phyloP scores from a whole-genome alignment of 2,329 filamentous ascomycete genomes.

The Colletotrichum tofieldiae region DNA sequence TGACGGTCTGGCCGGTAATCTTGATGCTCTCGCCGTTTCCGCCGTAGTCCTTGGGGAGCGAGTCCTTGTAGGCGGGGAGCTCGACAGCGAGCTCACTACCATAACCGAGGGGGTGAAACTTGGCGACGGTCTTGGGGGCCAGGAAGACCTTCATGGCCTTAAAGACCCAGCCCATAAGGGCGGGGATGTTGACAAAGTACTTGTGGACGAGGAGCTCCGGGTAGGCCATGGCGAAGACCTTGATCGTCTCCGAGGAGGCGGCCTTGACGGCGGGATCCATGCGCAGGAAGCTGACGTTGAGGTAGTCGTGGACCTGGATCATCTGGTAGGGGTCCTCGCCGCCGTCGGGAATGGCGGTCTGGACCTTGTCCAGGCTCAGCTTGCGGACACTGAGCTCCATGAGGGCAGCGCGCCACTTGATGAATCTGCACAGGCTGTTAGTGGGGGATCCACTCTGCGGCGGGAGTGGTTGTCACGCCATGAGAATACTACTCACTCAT shows the following conservation, averaged over 20 bases:
- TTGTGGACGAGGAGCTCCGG: slow-evolving; percentile 89
- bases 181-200: slow-evolving; percentile 95
- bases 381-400: slow-evolving; percentile 90
- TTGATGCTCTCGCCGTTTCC: slow-evolving; percentile 73
- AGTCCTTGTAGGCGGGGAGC: slow-evolving; percentile 71
- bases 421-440: slow-evolving; percentile 72
- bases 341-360: slow-evolving; percentile 79
- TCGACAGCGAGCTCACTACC: slow-evolving; percentile 78
- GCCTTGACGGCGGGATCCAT: slow-evolving; percentile 81
- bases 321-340: slow-evolving; percentile 90
- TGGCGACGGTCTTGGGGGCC: slow-evolving; percentile 80
- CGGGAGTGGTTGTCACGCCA: background rate
- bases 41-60: slow-evolving; percentile 84
- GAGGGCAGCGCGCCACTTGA: slow-evolving; percentile 89
- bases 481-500: slow-evolving; percentile 74
- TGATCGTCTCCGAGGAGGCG: slow-evolving; percentile 79
- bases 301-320: slow-evolving; percentile 94
- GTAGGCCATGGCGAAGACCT: slow-evolving; percentile 85
- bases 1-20: slow-evolving; percentile 52
- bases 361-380: slow-evolving; percentile 79
- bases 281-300: slow-evolving; percentile 87
- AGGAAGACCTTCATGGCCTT: slow-evolving; percentile 82
- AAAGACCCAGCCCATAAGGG: slow-evolving; percentile 92
- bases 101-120: slow-evolving; percentile 84
- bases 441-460: background rate